Base-by-base conservation (phyloP, 139 green algal species). In the Coccomyxa sp. region DNA sequence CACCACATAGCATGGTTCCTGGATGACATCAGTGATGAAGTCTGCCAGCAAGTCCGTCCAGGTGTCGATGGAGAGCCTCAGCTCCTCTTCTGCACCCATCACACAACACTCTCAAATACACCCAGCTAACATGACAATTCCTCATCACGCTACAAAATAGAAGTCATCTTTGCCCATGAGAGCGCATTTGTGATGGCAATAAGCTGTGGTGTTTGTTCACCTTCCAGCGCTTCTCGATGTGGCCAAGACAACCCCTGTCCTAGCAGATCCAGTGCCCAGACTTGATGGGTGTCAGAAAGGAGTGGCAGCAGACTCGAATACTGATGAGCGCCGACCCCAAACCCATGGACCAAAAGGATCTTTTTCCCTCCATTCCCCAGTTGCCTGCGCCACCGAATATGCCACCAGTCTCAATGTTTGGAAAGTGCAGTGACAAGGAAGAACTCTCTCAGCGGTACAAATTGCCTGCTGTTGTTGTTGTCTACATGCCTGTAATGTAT, bases 381-480 rank as follows among this genome's bases (percentile, higher is more conserved):
- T 10, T 77, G 80, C 63, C 63, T 71, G 63, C 63, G 38, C 38
- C 7, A 51, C 38, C 3, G 3, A 51, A 51, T 51, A 51, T 51
- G 38, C 38, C 3, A 51, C 38, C 38, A 51, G 38, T 51, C 38
- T 51, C 38, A 51, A 51, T 7, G 38, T 11, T 51, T 51, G 38
- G 7, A 51, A 11, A 7, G 7, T 51, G 3, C 38, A 51, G 7
- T 51, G 38, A 11, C 3, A 51, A 3, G 38, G 38, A 7, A 51
- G 3, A 11, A 51, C 7, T 51, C 7, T 51, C 7, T 3, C 7
- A 7, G 38, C 38, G 7, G 38, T 7, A 51, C 7, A 11, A 7
- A 51, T 51, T 51, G 38, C 7, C 21, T 95, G 13, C 88, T 99
- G 78, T 99, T 99, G 86, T 80, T 99, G 38, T 51, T 92, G 0